Evolutionary conservation across 2,329 filamentous ascomycete genomes (phyloP).

Genomic region (Penicillium janthinellum): DNA sequence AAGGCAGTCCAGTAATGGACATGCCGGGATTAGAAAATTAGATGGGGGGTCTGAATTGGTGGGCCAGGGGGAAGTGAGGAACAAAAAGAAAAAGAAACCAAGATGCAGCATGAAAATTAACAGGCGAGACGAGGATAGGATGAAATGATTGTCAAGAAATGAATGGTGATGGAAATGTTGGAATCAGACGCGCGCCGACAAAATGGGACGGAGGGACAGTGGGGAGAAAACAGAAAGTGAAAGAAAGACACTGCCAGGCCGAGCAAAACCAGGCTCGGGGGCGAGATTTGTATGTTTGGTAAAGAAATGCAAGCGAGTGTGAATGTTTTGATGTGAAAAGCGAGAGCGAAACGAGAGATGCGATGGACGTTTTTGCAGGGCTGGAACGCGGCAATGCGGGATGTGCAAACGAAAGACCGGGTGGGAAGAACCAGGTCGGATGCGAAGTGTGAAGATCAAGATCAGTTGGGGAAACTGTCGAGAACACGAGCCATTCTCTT

Average conservation of each 20-base stretch:
- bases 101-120: background rate
- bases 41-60: background rate
- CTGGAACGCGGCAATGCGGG: constrained; percentile 22
- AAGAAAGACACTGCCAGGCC: background rate
- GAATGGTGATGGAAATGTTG: background rate
- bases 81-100: background rate
- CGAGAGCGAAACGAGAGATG: constrained; percentile 4
- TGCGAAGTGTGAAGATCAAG: background rate
- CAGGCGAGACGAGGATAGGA: no score
- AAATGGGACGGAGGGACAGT: background rate
- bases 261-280: background rate
- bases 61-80: background rate
- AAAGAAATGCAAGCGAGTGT: constrained; percentile 13
- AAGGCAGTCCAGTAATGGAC: background rate
- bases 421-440: background rate
- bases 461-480: constrained; percentile 27
- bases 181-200: background rate
- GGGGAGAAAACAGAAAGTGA: background rate
- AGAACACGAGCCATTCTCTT: constrained; percentile 65
- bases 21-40: constrained; percentile 19
- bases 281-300: background rate
- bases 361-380: constrained; percentile 21
- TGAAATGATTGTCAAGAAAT: background rate
- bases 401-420: background rate
- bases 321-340: background rate